A percentile compares a stretch with the other conserved stretches of the same genome.
Evolutionary conservation across 108 stramenopile genomes (phyloP).

Genomic region (Conticribra guillardii): DNA sequence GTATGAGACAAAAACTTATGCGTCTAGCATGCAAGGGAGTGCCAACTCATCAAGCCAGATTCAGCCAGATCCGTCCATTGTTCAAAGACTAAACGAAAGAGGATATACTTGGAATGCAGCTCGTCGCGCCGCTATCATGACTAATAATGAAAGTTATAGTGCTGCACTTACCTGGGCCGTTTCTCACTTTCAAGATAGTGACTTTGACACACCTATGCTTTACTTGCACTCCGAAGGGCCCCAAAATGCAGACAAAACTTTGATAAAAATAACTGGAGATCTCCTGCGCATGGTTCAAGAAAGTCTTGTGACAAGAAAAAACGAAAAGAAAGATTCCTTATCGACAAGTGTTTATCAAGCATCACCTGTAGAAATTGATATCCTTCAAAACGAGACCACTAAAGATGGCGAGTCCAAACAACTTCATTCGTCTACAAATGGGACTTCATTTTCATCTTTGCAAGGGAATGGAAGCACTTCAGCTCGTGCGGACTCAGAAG

Average conservation of each 20-base stretch:
- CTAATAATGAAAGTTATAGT: constrained; percentile 59
- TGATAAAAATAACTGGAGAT: constrained; percentile 12
- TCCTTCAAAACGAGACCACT: too few relatives aligned
- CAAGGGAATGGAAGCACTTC: too few relatives aligned
- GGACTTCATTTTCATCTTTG: too few relatives aligned
- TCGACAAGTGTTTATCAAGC: too few relatives aligned
- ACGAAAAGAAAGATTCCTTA: too few relatives aligned
- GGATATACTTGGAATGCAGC: constrained; percentile 78
- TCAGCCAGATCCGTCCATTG: constrained; percentile 43
- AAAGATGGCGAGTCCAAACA: too few relatives aligned
- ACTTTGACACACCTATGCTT: constrained; percentile 71
- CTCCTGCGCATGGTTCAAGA: constrained; percentile 15
- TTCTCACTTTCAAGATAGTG: constrained; percentile 64
- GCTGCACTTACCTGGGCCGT: constrained; percentile 83
- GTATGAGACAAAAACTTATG: constrained; percentile 11
- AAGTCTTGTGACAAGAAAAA: too few relatives aligned
- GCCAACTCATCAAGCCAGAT: not conserved
- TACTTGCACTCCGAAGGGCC: constrained; percentile 35
- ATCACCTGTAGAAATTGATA: too few relatives aligned
- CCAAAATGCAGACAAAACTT: constrained; percentile 6
- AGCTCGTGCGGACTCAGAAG: too few relatives aligned
- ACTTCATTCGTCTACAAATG: too few relatives aligned
- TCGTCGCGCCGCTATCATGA: constrained; percentile 65
- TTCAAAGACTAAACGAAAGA: constrained; percentile 46
- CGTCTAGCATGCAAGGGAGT: not conserved